These are phyloP conservation scores for Claviceps monticola DNA, from an alignment of 2,329 filamentous ascomycete genomes.

Conservation along the genomic window DNA sequence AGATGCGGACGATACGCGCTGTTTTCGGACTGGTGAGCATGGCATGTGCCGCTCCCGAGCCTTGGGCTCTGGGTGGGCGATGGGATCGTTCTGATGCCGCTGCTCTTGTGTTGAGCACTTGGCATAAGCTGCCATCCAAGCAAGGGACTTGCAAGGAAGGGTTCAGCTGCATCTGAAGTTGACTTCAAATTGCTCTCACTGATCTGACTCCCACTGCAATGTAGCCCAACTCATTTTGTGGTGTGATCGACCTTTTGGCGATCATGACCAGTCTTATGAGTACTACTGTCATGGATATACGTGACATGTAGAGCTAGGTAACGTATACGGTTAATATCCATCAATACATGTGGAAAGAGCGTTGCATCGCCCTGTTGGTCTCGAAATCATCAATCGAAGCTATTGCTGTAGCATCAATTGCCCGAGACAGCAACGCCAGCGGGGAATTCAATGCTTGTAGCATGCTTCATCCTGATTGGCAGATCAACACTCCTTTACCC, in stretches of 20 bases:
- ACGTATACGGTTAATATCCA: neutral
- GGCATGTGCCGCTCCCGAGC: too few species aligned
- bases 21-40: too few species aligned
- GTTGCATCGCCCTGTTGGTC: neutral
- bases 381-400: neutral
- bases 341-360: neutral
- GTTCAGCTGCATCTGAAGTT: constrained; percentile 7
- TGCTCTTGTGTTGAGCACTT: constrained; percentile 8
- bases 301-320: neutral
- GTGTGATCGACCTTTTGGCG: neutral
- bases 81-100: constrained; percentile 8
- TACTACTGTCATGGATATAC: too few species aligned
- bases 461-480: neutral
- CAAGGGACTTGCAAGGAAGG: constrained; percentile 9
- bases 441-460: neutral
- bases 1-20: too few species aligned
- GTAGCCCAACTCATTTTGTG: neutral
- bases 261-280: too few species aligned
- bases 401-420: neutral
- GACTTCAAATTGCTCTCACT: constrained; percentile 10
- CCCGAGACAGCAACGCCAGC: neutral
- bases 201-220: constrained; percentile 3
- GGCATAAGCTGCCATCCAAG: constrained; percentile 9
- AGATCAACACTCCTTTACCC: neutral
- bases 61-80: neutral